Conservation (phyloP, 129 eudicot genomes). For the Escallonia herrerae region DNA sequence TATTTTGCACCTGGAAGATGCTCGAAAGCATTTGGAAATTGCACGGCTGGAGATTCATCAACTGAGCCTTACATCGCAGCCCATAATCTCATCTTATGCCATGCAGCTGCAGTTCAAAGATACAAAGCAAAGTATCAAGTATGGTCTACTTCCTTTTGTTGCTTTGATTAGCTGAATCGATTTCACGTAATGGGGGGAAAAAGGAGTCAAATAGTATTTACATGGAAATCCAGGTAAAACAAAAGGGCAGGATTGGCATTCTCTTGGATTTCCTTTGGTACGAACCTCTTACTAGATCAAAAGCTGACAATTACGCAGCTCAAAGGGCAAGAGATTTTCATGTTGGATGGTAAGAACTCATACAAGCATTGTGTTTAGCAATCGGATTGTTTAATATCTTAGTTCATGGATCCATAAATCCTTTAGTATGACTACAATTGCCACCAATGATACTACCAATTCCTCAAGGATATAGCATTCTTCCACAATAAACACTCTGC, state of each 20-base stretch:
- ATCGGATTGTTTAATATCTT: no score
- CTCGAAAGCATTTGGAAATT: conserved; percentile 74
- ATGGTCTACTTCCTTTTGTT: not conserved
- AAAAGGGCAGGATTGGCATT: conserved; percentile 81
- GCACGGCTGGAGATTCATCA: conserved; percentile 68
- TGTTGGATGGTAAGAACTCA: conserved; percentile 62
- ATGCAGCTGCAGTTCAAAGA: conserved; percentile 78
- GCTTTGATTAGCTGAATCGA: not conserved
- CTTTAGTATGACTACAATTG: no score
- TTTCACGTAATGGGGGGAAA: not conserved
- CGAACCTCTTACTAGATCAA: conserved; percentile 70
- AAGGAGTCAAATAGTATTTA: conserved; percentile 3
- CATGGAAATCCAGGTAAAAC: conserved; percentile 37
- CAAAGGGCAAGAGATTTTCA: conserved; percentile 95
- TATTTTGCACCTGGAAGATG: conserved; percentile 85
- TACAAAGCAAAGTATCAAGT: conserved; percentile 75
- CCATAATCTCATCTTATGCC: conserved; percentile 68
- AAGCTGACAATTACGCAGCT: conserved; percentile 67
- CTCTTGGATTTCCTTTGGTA: conserved; percentile 89
- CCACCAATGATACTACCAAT: no score
- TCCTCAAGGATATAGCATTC: no score
- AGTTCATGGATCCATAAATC: no score
- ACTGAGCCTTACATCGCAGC: conserved; percentile 87
- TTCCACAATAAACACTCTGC: no score
- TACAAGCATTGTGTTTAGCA: not conserved